Evolutionary conservation across 2,329 filamentous ascomycete species (phyloP).

Genomic region (Didymella keratinophila): DNA sequence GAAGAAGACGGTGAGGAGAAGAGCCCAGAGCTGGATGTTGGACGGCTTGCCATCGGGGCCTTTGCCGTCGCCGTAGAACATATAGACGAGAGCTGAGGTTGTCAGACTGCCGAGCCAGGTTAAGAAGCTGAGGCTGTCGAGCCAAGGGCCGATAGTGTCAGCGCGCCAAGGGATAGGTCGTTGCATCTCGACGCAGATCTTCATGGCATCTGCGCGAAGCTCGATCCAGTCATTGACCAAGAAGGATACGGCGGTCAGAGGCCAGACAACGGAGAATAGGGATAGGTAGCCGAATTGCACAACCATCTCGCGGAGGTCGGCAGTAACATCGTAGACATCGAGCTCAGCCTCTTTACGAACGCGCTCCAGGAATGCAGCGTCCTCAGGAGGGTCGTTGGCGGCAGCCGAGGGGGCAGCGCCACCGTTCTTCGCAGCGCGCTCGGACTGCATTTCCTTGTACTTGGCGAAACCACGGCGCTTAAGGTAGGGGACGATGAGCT

Average conservation of each 20-base stretch:
- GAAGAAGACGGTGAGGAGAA: conserved; percentile 82
- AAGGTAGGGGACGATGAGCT: conserved; percentile 83
- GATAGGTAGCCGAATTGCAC: conserved; percentile 80
- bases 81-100: conserved; percentile 84
- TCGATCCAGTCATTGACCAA: conserved; percentile 97
- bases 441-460: conserved; percentile 75
- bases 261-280: conserved; percentile 94
- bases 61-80: conserved; percentile 77
- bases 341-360: conserved; percentile 85
- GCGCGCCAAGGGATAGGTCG: conserved; percentile 88
- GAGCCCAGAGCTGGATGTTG: conserved; percentile 78
- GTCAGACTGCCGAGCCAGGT: conserved; percentile 93
- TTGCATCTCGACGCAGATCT: conserved; percentile 89
- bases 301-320: conserved; percentile 78
- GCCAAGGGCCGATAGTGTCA: conserved; percentile 93
- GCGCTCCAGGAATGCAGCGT: conserved; percentile 79
- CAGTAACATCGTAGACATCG: conserved; percentile 85
- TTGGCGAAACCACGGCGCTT: conserved; percentile 82
- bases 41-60: conserved; percentile 72
- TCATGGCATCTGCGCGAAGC: conserved; percentile 89
- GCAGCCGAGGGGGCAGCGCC: conserved; percentile 58
- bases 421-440: conserved; percentile 65
- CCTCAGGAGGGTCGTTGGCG: conserved; percentile 74
- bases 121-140: conserved; percentile 85
- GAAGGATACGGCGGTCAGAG: conserved; percentile 87